Conservation (phyloP, 345 rosid genomes). For the Acer saccharum region DNA sequence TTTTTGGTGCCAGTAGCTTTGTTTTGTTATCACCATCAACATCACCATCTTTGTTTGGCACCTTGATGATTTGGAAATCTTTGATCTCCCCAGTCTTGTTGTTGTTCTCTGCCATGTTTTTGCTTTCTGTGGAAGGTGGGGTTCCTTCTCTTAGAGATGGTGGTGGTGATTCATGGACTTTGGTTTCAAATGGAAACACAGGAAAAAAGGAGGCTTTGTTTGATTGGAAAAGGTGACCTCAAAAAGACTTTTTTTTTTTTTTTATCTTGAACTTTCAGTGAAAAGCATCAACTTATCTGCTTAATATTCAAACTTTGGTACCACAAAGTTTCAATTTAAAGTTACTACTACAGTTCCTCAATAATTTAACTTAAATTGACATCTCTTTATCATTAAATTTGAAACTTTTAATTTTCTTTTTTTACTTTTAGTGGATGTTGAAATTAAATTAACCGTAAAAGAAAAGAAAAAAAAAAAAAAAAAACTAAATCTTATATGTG, state of each 20-base stretch:
- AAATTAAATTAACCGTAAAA: too few relatives aligned
- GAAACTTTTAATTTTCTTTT: too few relatives aligned
- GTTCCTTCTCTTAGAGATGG: constrained; percentile 7
- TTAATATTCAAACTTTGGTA: constrained; percentile 36
- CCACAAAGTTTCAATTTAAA: constrained; percentile 47
- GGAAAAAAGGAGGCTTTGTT: constrained; percentile 13
- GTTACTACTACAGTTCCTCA: constrained; percentile 25
- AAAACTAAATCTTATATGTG: too few relatives aligned
- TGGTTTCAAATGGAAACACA: constrained; percentile 57
- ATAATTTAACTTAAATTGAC: constrained; percentile 16
- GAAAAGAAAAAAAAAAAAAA: too few relatives aligned
- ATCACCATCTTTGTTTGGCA: constrained; percentile 40
- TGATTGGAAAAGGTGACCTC: constrained; percentile 37
- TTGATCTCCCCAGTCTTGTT: constrained; percentile 38
- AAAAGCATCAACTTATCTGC: constrained; percentile 23
- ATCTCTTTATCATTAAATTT: too few relatives aligned
- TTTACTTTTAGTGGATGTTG: too few relatives aligned
- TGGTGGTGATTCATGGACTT: constrained; percentile 31
- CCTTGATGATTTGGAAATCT: constrained; percentile 43
- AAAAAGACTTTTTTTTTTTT: constrained; percentile 23
- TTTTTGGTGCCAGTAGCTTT: constrained; percentile 54
- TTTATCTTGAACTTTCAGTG: constrained; percentile 26
- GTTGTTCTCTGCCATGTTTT: constrained; percentile 37
- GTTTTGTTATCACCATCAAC: constrained; percentile 19
- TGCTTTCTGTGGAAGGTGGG: constrained; percentile 23